A percentile compares a stretch with the other conserved stretches of the same genome.
These are phyloP conservation scores for Apiotrichum siamense DNA, from an alignment of 1,284 basidiomycete genomes.

Conservation along the genomic window DNA sequence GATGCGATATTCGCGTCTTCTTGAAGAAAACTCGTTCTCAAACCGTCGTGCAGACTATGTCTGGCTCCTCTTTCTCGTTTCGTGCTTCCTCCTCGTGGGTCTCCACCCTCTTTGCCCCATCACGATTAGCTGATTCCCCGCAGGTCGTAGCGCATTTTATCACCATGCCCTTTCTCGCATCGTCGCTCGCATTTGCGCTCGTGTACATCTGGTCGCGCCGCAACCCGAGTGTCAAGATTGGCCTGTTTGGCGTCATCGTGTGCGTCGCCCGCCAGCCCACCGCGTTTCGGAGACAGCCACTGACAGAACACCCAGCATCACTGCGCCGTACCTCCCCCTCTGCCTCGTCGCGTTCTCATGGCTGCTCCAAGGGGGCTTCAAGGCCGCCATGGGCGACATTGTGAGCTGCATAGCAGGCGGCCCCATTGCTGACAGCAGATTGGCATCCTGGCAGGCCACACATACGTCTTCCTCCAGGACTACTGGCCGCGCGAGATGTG, in stretches of 20 bases:
- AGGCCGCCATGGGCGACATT: slow-evolving; percentile 75
- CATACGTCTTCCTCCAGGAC: slow-evolving; percentile 88
- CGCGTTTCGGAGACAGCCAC: no score
- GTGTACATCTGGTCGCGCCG: slow-evolving; percentile 95
- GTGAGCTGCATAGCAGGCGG: slow-evolving; percentile 42
- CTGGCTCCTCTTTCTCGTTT: slow-evolving; percentile 78
- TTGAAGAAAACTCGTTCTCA: slow-evolving; percentile 92
- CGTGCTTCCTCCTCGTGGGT: slow-evolving; percentile 72
- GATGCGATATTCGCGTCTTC: slow-evolving; percentile 91
- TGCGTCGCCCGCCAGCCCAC: slow-evolving; percentile 24
- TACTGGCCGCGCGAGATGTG: slow-evolving; percentile 89
- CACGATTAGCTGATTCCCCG: no score
- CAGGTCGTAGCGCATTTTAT: slow-evolving; percentile 76
- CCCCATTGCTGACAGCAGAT: slow-evolving; percentile 32
- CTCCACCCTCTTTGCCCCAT: background rate
- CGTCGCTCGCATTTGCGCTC: slow-evolving; percentile 72
- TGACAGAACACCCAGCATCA: slow-evolving; percentile 58
- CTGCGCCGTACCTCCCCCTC: slow-evolving; percentile 89
- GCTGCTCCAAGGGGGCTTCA: slow-evolving; percentile 80
- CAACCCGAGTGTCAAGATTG: slow-evolving; percentile 90
- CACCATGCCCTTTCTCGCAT: slow-evolving; percentile 69
- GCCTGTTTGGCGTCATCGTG: slow-evolving; percentile 87
- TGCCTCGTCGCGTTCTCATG: slow-evolving; percentile 82
- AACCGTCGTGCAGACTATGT: slow-evolving; percentile 87
- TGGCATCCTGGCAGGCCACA: slow-evolving; percentile 82